These are phyloP conservation scores for Tricholoma matsutake DNA, from an alignment of 768 basidiomycete genomes.

Conservation along the genomic window DNA sequence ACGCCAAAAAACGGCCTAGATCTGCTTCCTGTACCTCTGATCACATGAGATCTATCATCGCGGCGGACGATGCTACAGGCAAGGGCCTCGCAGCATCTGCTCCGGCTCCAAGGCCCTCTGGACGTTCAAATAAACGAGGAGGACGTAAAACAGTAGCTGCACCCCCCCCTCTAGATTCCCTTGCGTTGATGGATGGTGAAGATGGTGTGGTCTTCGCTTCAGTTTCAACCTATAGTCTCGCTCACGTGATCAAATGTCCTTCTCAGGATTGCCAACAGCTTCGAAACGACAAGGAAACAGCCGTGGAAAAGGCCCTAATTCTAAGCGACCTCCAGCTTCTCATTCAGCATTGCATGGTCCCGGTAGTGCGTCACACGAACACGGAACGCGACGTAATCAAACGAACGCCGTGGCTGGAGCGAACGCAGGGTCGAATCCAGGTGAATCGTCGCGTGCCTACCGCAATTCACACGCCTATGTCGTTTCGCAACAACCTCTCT, in stretches of 20 bases:
- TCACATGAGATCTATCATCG: slow-evolving; percentile 37
- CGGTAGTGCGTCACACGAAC: slow-evolving; percentile 38
- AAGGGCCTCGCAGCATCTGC: slow-evolving; percentile 29
- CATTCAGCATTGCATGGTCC: slow-evolving; percentile 25
- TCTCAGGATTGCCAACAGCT: slow-evolving; percentile 7
- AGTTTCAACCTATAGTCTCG: background rate
- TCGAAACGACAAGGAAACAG: slow-evolving; percentile 35
- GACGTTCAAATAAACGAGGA: slow-evolving; percentile 42
- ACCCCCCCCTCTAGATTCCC: slow-evolving; percentile 27
- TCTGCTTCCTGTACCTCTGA: slow-evolving; percentile 74
- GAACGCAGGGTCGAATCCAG: slow-evolving; percentile 33
- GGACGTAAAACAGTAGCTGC: slow-evolving; percentile 36
- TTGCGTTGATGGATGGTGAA: slow-evolving; percentile 47
- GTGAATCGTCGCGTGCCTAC: slow-evolving; percentile 62
- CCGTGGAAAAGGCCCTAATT: slow-evolving; percentile 39
- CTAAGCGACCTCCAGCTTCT: slow-evolving; percentile 40
- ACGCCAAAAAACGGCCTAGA: slow-evolving; percentile 68
- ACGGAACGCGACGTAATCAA: slow-evolving; percentile 48
- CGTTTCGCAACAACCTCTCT: slow-evolving; percentile 72
- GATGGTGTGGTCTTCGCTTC: slow-evolving; percentile 48
- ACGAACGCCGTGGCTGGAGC: slow-evolving; percentile 34
- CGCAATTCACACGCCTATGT: slow-evolving; percentile 79
- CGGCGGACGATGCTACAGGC: slow-evolving; percentile 42
- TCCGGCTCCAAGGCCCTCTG: slow-evolving; percentile 29
- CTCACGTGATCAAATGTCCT: slow-evolving; percentile 16